Conservation (phyloP, 176 grass and related monocot species). For the Tillandsia leiboldiana region DNA sequence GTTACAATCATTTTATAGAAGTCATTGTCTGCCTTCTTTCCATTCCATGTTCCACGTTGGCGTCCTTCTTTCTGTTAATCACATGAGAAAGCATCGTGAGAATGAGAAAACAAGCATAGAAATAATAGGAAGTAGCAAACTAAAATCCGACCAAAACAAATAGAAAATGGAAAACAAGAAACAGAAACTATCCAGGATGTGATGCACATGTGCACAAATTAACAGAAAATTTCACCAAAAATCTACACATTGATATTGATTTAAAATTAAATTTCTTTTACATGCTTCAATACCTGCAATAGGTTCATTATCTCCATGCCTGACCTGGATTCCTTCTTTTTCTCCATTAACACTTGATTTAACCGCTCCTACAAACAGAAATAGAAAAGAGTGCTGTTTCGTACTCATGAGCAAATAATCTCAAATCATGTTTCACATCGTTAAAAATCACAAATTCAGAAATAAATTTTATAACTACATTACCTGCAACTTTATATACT, state of each 20-base stretch:
- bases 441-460: background rate
- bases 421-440: background rate
- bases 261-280: background rate
- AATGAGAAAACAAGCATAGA: background rate
- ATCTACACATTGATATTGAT: background rate
- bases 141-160: background rate
- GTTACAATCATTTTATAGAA: conserved; percentile 99
- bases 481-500: conserved; percentile 96
- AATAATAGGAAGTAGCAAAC: background rate
- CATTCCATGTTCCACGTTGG: conserved; percentile 88
- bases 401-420: conserved; percentile 4
- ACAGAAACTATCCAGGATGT: background rate
- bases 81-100: conserved; percentile 3
- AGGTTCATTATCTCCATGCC: conserved; percentile 99
- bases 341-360: conserved; percentile 91
- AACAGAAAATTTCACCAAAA: background rate
- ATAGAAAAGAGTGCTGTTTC: conserved; percentile 13
- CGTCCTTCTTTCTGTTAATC: conserved; percentile 86
- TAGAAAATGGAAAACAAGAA: background rate
- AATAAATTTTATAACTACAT: conserved; percentile 6
- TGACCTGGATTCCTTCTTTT: conserved; percentile 93
- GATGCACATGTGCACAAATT: background rate
- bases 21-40: conserved; percentile 92
- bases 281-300: conserved; percentile 49
- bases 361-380: conserved; percentile 56